A percentile compares a stretch with the other conserved stretches of the same genome.
These are phyloP conservation scores for Malus sylvestris DNA, from an alignment of 306 rosid species.

Conservation along the genomic window DNA sequence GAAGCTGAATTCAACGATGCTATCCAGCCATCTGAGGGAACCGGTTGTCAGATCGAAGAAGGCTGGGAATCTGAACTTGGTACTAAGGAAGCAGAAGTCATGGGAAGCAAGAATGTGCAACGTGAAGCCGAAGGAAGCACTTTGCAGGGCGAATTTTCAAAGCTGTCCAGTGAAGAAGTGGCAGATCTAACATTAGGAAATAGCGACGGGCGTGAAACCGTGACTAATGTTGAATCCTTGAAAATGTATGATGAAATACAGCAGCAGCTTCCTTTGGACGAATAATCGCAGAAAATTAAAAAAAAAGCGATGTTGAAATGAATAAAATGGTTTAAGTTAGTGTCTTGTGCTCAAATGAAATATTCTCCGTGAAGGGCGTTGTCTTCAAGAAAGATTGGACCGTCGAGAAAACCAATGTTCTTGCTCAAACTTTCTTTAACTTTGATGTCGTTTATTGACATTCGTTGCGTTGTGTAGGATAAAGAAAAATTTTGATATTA, in stretches of 20 bases:
- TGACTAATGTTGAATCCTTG: constrained; percentile 37
- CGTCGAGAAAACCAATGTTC: neutral
- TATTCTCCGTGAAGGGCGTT: too few species aligned
- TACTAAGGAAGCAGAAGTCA: neutral
- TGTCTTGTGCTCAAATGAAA: neutral
- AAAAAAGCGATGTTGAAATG: constrained; percentile 35
- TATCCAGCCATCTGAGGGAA: constrained; percentile 5
- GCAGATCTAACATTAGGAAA: constrained; percentile 22
- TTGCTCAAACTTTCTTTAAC: neutral
- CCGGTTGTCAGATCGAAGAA: neutral
- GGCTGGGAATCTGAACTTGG: neutral
- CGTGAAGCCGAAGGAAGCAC: constrained; percentile 32
- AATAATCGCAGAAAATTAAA: constrained; percentile 16
- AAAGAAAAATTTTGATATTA: too few species aligned
- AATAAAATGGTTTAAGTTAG: neutral
- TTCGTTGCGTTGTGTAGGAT: too few species aligned
- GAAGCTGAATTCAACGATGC: neutral
- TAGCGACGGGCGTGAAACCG: constrained; percentile 39
- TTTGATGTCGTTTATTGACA: neutral
- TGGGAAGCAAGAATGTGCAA: constrained; percentile 20
- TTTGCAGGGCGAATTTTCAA: constrained; percentile 61
- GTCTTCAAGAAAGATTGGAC: neutral
- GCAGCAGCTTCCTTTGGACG: constrained; percentile 26
- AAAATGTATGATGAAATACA: constrained; percentile 55
- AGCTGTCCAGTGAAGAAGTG: constrained; percentile 40